Evolutionary conservation across 2,329 filamentous ascomycete genomes (phyloP), one percentile per base, ranked within the genome.

Genomic region (Talaromyces funiculosus): DNA sequence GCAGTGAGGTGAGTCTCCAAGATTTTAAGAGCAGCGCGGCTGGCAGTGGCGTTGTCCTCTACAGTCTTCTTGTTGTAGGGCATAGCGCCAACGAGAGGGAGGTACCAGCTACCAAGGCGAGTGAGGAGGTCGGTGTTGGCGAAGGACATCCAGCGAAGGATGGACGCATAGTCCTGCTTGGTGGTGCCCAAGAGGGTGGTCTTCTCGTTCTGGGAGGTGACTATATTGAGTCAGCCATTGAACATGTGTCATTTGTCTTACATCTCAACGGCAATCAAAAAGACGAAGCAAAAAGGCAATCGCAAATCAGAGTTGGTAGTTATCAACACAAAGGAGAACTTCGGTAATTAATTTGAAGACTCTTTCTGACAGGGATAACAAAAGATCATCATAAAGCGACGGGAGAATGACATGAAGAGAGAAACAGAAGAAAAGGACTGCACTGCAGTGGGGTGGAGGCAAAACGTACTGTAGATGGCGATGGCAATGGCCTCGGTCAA

Each of bases 171-270:
- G 87, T 99, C 94, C 84, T 99, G 93, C 89, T 99, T 99, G 82
- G 92, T 99, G 89, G 97, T 97, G 76, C 94, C 94, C 72, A 99
- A 87, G 68, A 99, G 92, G 70, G 92, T 95, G 72, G 94, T 99
- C 89, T 97, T 97, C 88, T 97, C 94, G 80, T 99, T 99, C 83
- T 99, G 94, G 71, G 94, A 97, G 73, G 94, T 92, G 77, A 99
- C 94, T 97, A 63, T 12, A 74, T 58, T 62, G 55, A 55, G 53
- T 55, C 62, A 67, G 67, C 73, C 56, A 47, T 29, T 37, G 60
- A 49, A 57, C 49, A 35, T 10, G 29, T 31, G n/a, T 33, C 26
- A 10, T 51, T 22, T 51, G 47, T 33, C 29, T 14, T 20, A 10
- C 42, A 20, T 33, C 10, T 22, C 10, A 12, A n/a, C 47, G 20